A percentile compares a stretch with the other conserved stretches of the same genome.
These are phyloP conservation scores for Ustilago sp. DNA, from an alignment of 1,284 basidiomycete species.

Conservation along the genomic window DNA sequence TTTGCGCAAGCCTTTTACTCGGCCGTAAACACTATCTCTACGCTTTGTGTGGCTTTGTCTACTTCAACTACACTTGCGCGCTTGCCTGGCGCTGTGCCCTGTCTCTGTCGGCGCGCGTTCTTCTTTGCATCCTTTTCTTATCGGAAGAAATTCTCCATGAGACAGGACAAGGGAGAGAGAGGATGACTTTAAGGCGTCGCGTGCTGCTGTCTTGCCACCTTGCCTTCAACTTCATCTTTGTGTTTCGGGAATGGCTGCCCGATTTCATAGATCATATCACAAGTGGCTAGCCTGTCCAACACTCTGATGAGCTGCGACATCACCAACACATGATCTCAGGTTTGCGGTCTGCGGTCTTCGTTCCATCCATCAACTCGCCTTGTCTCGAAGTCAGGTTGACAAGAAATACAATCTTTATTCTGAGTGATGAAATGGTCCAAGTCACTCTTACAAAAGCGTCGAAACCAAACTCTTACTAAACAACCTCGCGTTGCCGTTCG, in stretches of 20 bases:
- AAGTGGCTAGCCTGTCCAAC: not conserved
- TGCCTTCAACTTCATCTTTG: not conserved
- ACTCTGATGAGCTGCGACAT: too few relatives aligned
- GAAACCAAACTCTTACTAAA: slow-evolving; percentile 55
- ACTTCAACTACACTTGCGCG: too few relatives aligned
- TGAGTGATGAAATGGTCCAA: not conserved
- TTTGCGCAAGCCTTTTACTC: too few relatives aligned
- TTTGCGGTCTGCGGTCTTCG: too few relatives aligned
- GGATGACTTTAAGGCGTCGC: not conserved
- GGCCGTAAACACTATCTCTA: too few relatives aligned
- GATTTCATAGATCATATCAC: not conserved
- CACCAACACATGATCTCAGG: too few relatives aligned
- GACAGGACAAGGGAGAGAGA: not conserved
- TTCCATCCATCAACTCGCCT: too few relatives aligned
- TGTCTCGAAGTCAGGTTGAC: not conserved
- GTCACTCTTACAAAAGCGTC: slow-evolving; percentile 38
- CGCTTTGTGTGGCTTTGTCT: too few relatives aligned
- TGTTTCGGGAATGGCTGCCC: not conserved
- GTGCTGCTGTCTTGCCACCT: not conserved
- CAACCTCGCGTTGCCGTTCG: slow-evolving; percentile 54
- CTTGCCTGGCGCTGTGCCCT: not conserved
- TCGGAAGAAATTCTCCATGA: not conserved
- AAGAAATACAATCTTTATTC: not conserved
- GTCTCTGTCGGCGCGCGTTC: not conserved
- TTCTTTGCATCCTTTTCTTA: not conserved